Base-by-base conservation (phyloP, 257 asterid species). In the Mentha longifolia region DNA sequence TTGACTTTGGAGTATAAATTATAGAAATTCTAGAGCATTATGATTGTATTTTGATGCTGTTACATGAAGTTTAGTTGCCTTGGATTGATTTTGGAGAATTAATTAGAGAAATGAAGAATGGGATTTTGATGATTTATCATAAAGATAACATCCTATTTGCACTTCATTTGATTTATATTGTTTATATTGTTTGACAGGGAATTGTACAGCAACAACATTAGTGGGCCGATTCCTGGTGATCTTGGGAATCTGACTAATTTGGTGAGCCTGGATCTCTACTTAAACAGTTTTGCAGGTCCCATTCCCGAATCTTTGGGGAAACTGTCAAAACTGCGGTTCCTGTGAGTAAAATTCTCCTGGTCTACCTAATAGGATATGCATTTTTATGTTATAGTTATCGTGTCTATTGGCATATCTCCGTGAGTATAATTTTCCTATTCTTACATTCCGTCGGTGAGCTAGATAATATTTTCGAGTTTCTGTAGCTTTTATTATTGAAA, bases 221-320 rank as follows among this genome's bases (percentile, higher is more conserved):
- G 81, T 58, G 99, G 99, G 70, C 77, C 86, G 37, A 82, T 94
- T 68, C 99, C 99, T 2, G 73, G 80, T 67, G 98, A 94, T 79
- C 96, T 94, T 61, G 99, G 99, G 43, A 94, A 94, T 73, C 89
- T 94, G 81, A 94, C 99, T 55, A 91, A 91, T 83, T 82, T 94
- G 90, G 97, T 91, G 88, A 94, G 98, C 92, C 78, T 94, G 96
- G 99, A 94, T 78, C 92, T 94, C 75, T 94, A 94, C 88, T 73
- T 89, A 83, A 94, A 94, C 86, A 78, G 79, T 65, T 94, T 94
- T 80, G 71, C 19, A 0, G 99, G 99, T 70, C 97, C 96, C 42
- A 91, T 94, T 60, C 99, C 99, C 9, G 90, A 78, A 66, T 71
- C 99, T 14, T 79, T 94, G 85, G 99, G 99, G 76, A 94, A 77